A percentile compares a stretch with the other conserved stretches of the same genome.
Evolutionary conservation across 2,329 filamentous ascomycete genomes (phyloP).

Genomic region (Grosmannia penicillata): DNA sequence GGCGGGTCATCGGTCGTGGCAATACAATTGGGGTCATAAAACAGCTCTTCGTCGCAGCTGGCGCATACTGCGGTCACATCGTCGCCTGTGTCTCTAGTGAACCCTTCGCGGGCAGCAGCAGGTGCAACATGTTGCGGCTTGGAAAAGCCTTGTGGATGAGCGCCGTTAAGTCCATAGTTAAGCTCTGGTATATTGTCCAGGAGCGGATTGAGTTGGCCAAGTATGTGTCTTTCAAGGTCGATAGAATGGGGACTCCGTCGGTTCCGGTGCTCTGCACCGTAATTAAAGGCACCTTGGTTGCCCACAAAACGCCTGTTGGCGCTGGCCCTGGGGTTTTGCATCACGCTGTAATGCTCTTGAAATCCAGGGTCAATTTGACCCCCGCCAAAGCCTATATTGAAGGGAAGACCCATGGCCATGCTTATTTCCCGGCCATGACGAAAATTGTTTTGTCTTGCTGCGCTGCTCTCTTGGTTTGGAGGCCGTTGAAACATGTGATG

Average conservation of each 20-base stretch:
- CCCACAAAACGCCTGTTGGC: too few relatives aligned
- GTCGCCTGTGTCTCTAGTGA: constrained; percentile 61
- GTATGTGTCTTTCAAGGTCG: constrained; percentile 16
- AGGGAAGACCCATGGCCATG: too few relatives aligned
- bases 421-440: too few relatives aligned
- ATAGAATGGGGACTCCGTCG: constrained; percentile 3
- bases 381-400: too few relatives aligned
- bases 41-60: constrained; percentile 72
- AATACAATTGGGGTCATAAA: constrained; percentile 46
- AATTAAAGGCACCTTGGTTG: not conserved
- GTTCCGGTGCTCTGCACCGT: not conserved
- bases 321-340: too few relatives aligned
- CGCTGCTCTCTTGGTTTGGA: too few relatives aligned
- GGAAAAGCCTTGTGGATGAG: too few relatives aligned
- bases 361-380: too few relatives aligned
- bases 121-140: constrained; percentile 47
- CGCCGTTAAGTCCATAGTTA: constrained; percentile 19
- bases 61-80: constrained; percentile 69
- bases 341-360: too few relatives aligned
- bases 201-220: constrained; percentile 15
- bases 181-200: constrained; percentile 16
- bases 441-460: too few relatives aligned
- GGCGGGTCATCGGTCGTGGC: constrained; percentile 17
- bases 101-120: constrained; percentile 54
- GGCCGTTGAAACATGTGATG: too few relatives aligned